phyloP scores from a whole-genome alignment of 148 eudicot species.

The Vaccinium vitisidaea region DNA sequence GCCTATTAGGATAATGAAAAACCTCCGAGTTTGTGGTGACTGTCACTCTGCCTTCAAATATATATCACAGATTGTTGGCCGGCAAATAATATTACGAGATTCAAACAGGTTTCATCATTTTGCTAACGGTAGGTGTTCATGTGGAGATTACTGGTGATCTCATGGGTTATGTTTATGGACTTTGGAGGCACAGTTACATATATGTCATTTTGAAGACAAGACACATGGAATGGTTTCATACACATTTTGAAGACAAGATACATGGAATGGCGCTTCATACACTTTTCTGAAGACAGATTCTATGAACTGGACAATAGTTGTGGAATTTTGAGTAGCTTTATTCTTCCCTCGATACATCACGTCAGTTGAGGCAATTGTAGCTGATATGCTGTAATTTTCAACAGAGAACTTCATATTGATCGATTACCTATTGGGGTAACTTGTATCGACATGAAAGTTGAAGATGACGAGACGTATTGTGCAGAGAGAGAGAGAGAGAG shows the following conservation, averaged over 20 bases:
- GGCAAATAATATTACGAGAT: constrained; percentile 64
- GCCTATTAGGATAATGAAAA: constrained; percentile 82
- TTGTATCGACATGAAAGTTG: not conserved
- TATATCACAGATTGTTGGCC: constrained; percentile 53
- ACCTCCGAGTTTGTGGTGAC: constrained; percentile 30
- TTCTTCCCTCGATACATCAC: not conserved
- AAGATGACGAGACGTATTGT: not conserved
- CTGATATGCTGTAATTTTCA: not conserved
- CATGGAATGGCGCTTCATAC: not conserved
- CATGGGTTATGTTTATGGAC: not conserved
- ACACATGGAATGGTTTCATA: not conserved
- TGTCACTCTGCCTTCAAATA: constrained; percentile 66
- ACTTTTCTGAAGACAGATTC: not conserved
- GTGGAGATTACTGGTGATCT: constrained; percentile 71
- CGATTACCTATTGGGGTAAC: not conserved
- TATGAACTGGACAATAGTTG: not conserved
- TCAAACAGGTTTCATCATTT: constrained; percentile 26
- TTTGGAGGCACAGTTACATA: not conserved
- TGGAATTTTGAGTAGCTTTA: not conserved
- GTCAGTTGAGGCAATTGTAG: not conserved
- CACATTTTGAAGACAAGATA: not conserved
- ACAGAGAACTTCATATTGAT: not conserved
- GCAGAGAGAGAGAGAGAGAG: not conserved
- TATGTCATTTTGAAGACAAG: not conserved
- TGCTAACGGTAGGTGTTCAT: constrained; percentile 42